These are phyloP conservation scores for Ceratocystis cacaofunesta DNA, from an alignment of 2,329 filamentous ascomycete genomes.

Conservation along the genomic window DNA sequence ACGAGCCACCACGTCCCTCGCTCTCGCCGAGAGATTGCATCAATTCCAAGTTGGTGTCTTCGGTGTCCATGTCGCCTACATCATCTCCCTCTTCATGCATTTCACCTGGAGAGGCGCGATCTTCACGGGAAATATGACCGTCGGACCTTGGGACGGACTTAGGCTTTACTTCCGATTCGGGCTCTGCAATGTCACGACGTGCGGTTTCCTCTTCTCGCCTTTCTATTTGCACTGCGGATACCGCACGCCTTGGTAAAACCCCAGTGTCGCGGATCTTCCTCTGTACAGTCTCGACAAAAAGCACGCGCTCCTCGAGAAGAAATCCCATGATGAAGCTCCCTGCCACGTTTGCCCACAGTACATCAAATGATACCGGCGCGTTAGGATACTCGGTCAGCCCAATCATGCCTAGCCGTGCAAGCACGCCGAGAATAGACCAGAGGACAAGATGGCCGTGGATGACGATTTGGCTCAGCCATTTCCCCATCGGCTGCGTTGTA, in stretches of 20 bases:
- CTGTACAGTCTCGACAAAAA: conserved; percentile 40
- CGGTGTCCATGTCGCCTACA: not conserved
- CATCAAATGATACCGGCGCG: conserved; percentile 56
- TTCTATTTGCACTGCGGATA: not conserved
- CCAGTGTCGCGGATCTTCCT: not conserved
- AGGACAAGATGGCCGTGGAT: conserved; percentile 70
- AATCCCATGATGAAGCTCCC: conserved; percentile 79
- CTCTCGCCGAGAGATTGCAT: conserved; percentile 11
- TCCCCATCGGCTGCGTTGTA: not conserved
- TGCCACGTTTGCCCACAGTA: conserved; percentile 76
- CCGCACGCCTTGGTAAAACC: not conserved
- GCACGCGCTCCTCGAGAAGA: conserved; percentile 57
- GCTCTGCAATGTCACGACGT: not conserved
- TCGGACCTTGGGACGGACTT: not conserved
- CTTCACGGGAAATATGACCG: not conserved
- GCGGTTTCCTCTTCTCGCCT: not conserved
- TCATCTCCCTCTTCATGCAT: not conserved
- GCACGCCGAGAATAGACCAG: conserved; percentile 71
- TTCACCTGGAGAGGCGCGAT: not conserved
- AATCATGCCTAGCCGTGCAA: conserved; percentile 67
- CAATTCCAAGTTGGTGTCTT: not conserved
- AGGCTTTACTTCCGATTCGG: not conserved
- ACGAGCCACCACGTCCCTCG: conserved; percentile 1
- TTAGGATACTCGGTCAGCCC: conserved; percentile 67
- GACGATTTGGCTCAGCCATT: conserved; percentile 35